Percentiles rank a stretch among this genome's conserved stretches.
Evolutionary conservation across 2,329 filamentous ascomycete genomes (phyloP).

Genomic region (Botrytis paeoniae): DNA sequence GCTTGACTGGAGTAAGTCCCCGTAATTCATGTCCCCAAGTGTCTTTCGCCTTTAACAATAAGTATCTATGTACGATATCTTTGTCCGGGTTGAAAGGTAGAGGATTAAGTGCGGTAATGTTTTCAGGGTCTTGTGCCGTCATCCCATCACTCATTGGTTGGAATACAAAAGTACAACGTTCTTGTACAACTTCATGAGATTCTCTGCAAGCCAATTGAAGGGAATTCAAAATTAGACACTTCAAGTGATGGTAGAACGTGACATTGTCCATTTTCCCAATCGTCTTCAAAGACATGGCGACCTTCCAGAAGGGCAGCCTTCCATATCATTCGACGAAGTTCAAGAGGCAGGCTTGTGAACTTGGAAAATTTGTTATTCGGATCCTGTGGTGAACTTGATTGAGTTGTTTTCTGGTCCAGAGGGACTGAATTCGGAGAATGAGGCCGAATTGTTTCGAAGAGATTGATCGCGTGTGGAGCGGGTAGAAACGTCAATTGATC

Average conservation of each 20-base stretch:
- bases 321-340: not conserved
- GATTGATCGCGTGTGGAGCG: not conserved
- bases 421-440: not conserved
- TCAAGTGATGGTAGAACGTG: not conserved
- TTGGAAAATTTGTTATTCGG: not conserved
- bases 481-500: not conserved
- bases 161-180: not conserved
- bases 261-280: not conserved
- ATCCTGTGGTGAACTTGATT: not conserved
- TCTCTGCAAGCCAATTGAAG: not conserved
- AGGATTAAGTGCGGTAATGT: not conserved
- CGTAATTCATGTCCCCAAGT: not conserved
- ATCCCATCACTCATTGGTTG: not conserved
- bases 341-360: not conserved
- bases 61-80: too few species aligned
- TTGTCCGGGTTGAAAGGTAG: not conserved
- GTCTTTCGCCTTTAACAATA: not conserved
- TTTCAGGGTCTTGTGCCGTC: not conserved
- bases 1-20: not conserved
- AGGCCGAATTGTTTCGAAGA: not conserved
- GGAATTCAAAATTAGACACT: not conserved
- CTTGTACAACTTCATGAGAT: not conserved
- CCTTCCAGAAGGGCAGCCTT: not conserved
- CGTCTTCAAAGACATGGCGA: not conserved
- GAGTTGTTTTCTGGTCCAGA: not conserved